These are phyloP conservation scores for Pneumocystis oryctolagi DNA, from an alignment of 1,139 yeast species.

Conservation along the genomic window DNA sequence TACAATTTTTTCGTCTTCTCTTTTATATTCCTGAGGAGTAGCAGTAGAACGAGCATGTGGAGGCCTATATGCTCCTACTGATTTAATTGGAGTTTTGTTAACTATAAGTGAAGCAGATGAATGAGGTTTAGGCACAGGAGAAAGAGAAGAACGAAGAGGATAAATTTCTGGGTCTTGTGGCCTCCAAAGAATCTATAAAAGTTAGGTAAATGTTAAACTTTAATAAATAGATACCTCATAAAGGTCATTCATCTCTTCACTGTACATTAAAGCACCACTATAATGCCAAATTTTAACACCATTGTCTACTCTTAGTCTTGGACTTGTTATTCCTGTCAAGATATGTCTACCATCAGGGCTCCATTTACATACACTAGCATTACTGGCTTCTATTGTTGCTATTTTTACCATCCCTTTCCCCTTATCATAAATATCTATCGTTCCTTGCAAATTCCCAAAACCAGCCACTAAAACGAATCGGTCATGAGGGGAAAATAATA, in stretches of 20 bases:
- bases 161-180: conserved; percentile 48
- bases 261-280: conserved; percentile 63
- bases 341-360: conserved; percentile 94
- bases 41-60: conserved; percentile 70
- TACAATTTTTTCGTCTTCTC: conserved; percentile 15
- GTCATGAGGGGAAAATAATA: conserved; percentile 87
- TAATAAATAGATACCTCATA: conserved; percentile 33
- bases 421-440: conserved; percentile 89
- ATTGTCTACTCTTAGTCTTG: conserved; percentile 91
- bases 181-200: conserved; percentile 46
- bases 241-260: conserved; percentile 68
- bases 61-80: conserved; percentile 84
- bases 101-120: conserved; percentile 32
- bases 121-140: conserved; percentile 55
- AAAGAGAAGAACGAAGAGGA: conserved; percentile 38
- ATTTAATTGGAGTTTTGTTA: conserved; percentile 34
- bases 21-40: conserved; percentile 19
- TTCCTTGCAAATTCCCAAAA: conserved; percentile 94
- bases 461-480: conserved; percentile 87
- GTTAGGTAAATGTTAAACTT: not conserved
- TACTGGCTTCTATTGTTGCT: conserved; percentile 74
- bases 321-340: conserved; percentile 92
- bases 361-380: conserved; percentile 94
- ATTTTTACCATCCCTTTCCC: conserved; percentile 70
- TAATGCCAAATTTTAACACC: conserved; percentile 91